Conservation (phyloP, 2,329 filamentous ascomycete species). For the Phialophora tarda region DNA sequence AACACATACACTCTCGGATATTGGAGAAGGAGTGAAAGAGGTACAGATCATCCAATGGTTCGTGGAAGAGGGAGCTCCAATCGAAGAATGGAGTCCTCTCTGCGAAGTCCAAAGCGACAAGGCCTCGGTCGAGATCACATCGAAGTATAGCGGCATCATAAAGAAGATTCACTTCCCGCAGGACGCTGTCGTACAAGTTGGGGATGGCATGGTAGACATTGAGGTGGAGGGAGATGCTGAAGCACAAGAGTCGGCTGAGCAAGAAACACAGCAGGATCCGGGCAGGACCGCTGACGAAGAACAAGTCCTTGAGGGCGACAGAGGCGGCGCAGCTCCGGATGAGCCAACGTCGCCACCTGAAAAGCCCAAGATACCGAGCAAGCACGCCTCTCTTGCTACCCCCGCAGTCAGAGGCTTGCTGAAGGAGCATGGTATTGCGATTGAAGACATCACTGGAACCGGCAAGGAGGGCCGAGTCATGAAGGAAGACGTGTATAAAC, state of each 20-base stretch:
- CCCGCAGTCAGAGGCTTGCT: slow-evolving; percentile 88
- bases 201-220: slow-evolving; percentile 48
- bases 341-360: slow-evolving; percentile 18
- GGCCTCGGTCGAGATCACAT: slow-evolving; percentile 87
- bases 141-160: slow-evolving; percentile 90
- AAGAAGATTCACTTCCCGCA: slow-evolving; percentile 96
- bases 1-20: slow-evolving; percentile 38
- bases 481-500: slow-evolving; percentile 87
- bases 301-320: slow-evolving; percentile 19
- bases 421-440: slow-evolving; percentile 78
- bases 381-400: slow-evolving; percentile 78
- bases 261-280: slow-evolving; percentile 52
- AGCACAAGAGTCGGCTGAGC: slow-evolving; percentile 54
- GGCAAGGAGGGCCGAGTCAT: slow-evolving; percentile 88
- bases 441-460: slow-evolving; percentile 78
- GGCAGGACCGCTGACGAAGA: slow-evolving; percentile 46
- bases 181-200: slow-evolving; percentile 94
- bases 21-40: slow-evolving; percentile 83
- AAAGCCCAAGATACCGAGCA: slow-evolving; percentile 45
- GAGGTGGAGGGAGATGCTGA: slow-evolving; percentile 39
- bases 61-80: slow-evolving; percentile 89
- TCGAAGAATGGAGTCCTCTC: slow-evolving; percentile 96
- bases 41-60: slow-evolving; percentile 99
- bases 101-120: slow-evolving; percentile 99
- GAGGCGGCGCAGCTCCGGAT: slow-evolving; percentile 51